Percentiles rank a stretch among this genome's conserved stretches.
Conservation (phyloP, 148 eudicot genomes). For the Chenopodium suecicum region DNA sequence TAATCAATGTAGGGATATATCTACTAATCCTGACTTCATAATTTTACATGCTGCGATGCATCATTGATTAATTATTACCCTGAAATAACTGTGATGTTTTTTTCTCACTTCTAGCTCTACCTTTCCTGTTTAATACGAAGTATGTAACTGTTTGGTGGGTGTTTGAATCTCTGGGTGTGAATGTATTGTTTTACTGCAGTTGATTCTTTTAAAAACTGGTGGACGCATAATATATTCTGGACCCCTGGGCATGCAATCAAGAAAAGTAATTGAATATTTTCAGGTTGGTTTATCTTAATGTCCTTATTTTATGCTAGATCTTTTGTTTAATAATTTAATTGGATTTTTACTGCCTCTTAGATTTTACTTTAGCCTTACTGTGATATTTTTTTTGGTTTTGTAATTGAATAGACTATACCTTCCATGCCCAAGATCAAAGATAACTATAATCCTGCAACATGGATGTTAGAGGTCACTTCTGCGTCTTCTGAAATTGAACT, state of each 20-base stretch:
- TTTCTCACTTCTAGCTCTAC: neutral
- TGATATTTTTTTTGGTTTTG: neutral
- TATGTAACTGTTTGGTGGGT: too few species aligned
- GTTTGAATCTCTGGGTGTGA: neutral
- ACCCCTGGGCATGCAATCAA: constrained; percentile 64
- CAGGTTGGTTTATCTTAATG: constrained; percentile 42
- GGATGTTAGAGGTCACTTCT: constrained; percentile 88
- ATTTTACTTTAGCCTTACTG: neutral
- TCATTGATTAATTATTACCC: neutral
- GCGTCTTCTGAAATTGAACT: constrained; percentile 63
- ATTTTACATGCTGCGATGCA: neutral
- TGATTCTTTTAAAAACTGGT: constrained; percentile 64
- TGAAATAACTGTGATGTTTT: constrained; percentile 3
- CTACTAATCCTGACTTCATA: neutral
- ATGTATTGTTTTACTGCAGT: constrained; percentile 38
- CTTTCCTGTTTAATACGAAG: neutral
- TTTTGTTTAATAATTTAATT: neutral
- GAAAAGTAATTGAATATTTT: constrained; percentile 58
- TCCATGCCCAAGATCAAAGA: constrained; percentile 67
- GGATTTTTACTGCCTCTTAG: neutral
- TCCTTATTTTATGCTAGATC: neutral
- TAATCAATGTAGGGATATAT: too few species aligned
- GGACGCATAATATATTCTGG: constrained; percentile 77
- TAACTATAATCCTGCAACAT: constrained; percentile 85
- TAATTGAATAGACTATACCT: constrained; percentile 42